Percentiles rank a stretch among this genome's conserved stretches.
These are phyloP conservation scores for Aphanomyces stellatus DNA, from an alignment of 352 stramenopile species.

Conservation along the genomic window DNA sequence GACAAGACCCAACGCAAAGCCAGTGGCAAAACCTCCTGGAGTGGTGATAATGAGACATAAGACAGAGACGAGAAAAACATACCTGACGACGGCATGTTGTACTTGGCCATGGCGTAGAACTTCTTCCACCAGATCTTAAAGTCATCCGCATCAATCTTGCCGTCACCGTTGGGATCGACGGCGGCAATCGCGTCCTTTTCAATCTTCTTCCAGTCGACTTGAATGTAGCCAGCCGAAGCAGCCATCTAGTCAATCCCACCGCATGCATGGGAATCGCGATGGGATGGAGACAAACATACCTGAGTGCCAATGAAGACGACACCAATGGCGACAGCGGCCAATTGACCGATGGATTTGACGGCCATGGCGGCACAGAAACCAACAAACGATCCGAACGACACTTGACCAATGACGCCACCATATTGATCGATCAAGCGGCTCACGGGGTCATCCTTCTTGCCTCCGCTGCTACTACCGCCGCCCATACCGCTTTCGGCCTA, in stretches of 20 bases:
- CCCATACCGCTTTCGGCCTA: neutral
- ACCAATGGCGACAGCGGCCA: constrained; percentile 63
- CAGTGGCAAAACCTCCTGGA: constrained; percentile 8
- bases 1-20: constrained; percentile 1
- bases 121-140: constrained; percentile 68
- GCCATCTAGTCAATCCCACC: constrained; percentile 34
- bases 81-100: constrained; percentile 71
- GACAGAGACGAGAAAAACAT: neutral
- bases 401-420: constrained; percentile 49
- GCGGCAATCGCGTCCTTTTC: constrained; percentile 75
- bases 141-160: constrained; percentile 78
- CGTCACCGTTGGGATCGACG: constrained; percentile 77
- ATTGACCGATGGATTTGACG: constrained; percentile 75
- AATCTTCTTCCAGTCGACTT: constrained; percentile 86
- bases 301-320: constrained; percentile 70
- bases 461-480: neutral
- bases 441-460: constrained; percentile 31
- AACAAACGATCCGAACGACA: constrained; percentile 54
- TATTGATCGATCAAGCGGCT: constrained; percentile 58
- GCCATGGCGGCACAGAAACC: constrained; percentile 83
- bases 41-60: neutral
- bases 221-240: constrained; percentile 78
- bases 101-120: constrained; percentile 59
- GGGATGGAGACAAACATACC: no score
- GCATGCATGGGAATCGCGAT: no score